Evolutionary conservation across 139 green algal species (phyloP), one percentile per base, ranked within the genome.

Genomic region (Coelastrella sp.): DNA sequence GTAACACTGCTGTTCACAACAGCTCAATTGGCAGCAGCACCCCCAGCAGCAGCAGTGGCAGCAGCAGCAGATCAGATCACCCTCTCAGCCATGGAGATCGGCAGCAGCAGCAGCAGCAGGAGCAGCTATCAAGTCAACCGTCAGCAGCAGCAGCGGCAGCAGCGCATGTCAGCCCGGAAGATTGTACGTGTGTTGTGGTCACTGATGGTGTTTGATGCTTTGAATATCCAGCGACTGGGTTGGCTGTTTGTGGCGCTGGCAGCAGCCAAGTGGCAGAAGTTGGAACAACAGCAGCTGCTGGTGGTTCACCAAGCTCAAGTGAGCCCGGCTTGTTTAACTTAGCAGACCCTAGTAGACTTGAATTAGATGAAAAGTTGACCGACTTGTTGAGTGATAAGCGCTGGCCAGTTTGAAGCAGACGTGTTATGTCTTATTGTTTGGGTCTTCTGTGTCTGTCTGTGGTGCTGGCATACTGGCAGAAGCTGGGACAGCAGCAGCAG

Each of bases 231-330:
- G 5, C 83, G 94, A n/a, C 88, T 95, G 56, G 93, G 93, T 17
- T 96, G 94, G 94, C 93, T 96, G 80, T 85, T 95, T 68, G 90
- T 95, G 78, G 77, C 87, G 0, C 82, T 85, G 2, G 91, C 85
- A 14, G 89, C 89, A 20, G 64, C 94, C 47, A 80, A 87, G 73
- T 90, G 87, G 58, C 76, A 91, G 22, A 91, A 94, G 60, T 88
- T 95, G 20, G 78, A 87, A 6, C n/a, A 88, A 13, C 77, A 79
- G 58, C 86, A 90, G 74, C 80, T 90, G 83, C 91, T 88, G 85
- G 83, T 90, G 73, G 13, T 75, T 6, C n/a, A 61, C 8, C 82
- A 81, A 23, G 80, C 32, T 56, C 71, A 88, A 19, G 78, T 91
- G 76, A 61, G 77, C 47, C 10, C 17, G 59, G n/a, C 85, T 23